Evolutionary conservation across 441 rosid genomes (phyloP).

Genomic region (Iberis amara): DNA sequence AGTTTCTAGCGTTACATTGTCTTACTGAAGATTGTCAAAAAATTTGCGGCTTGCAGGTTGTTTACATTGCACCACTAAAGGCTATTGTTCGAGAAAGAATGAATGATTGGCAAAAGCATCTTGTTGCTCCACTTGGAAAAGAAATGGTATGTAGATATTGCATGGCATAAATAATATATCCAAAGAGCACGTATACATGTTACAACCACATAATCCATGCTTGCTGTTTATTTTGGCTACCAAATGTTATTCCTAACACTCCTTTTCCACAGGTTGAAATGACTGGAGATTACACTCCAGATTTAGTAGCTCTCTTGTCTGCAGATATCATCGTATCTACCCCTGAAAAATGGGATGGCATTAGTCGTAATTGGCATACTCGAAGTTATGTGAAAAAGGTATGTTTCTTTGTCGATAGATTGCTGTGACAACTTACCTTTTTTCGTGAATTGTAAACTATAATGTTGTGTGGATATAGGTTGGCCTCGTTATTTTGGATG

Average conservation of each 20-base stretch:
- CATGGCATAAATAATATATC: slow-evolving; percentile 15
- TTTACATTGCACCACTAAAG: slow-evolving; percentile 98
- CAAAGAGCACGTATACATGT: slow-evolving; percentile 19
- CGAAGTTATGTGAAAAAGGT: slow-evolving; percentile 98
- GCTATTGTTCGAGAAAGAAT: slow-evolving; percentile 99
- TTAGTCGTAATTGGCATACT: slow-evolving; percentile 98
- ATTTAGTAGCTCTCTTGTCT: slow-evolving; percentile 90
- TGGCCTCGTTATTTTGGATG: slow-evolving; percentile 95
- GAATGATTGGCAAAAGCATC: slow-evolving; percentile 90
- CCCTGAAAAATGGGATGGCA: slow-evolving; percentile 99
- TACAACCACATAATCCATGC: slow-evolving; percentile 13
- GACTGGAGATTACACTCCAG: slow-evolving; percentile 99
- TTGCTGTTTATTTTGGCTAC: slow-evolving; percentile 23
- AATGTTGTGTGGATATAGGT: slow-evolving; percentile 51
- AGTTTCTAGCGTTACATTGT: background rate
- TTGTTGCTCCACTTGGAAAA: slow-evolving; percentile 88
- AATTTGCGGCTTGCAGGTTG: slow-evolving; percentile 48
- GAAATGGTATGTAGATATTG: slow-evolving; percentile 51
- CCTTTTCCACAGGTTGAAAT: slow-evolving; percentile 71
- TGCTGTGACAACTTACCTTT: slow-evolving; percentile 13
- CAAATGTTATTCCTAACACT: slow-evolving; percentile 22
- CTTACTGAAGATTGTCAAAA: slow-evolving; percentile 15
- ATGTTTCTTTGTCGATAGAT: slow-evolving; percentile 18
- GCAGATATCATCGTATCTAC: slow-evolving; percentile 98
- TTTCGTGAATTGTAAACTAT: slow-evolving; percentile 17